These are phyloP conservation scores for Fraxinus paxiana DNA, from an alignment of 305 asterid genomes.

Conservation along the genomic window DNA sequence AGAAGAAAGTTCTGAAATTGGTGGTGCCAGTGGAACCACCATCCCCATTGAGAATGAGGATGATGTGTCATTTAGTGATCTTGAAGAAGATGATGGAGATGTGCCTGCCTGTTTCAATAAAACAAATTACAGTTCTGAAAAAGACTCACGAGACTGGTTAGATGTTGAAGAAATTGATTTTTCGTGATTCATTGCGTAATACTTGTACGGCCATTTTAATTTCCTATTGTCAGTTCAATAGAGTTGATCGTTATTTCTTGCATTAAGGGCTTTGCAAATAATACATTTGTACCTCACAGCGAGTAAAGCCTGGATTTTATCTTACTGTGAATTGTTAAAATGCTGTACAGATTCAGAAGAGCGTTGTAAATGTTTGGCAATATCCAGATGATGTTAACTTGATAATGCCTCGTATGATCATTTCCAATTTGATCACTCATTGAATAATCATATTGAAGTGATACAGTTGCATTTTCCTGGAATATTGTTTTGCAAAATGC, in stretches of 20 bases:
- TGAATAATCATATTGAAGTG: background rate
- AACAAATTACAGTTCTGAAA: constrained; percentile 28
- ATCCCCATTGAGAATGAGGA: constrained; percentile 70
- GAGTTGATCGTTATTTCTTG: background rate
- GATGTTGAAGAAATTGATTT: constrained; percentile 36
- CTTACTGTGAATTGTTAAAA: background rate
- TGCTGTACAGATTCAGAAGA: background rate
- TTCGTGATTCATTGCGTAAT: constrained; percentile 22
- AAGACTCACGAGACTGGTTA: constrained; percentile 41
- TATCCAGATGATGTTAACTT: background rate
- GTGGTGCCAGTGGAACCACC: constrained; percentile 34
- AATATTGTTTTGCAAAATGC: background rate
- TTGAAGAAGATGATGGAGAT: constrained; percentile 42
- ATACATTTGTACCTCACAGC: constrained; percentile 24
- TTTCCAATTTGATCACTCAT: background rate
- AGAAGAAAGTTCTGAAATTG: constrained; percentile 63
- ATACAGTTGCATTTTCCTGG: background rate
- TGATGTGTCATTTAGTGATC: constrained; percentile 51
- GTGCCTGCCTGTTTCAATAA: constrained; percentile 28
- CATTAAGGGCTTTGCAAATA: background rate
- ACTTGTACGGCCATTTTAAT: background rate
- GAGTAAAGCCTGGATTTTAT: background rate
- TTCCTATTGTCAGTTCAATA: constrained; percentile 26
- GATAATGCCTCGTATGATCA: background rate
- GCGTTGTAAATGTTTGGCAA: background rate